Evolutionary conservation across 2,329 filamentous ascomycete genomes (phyloP).

Genomic region (Neodidymelliopsis sp.): DNA sequence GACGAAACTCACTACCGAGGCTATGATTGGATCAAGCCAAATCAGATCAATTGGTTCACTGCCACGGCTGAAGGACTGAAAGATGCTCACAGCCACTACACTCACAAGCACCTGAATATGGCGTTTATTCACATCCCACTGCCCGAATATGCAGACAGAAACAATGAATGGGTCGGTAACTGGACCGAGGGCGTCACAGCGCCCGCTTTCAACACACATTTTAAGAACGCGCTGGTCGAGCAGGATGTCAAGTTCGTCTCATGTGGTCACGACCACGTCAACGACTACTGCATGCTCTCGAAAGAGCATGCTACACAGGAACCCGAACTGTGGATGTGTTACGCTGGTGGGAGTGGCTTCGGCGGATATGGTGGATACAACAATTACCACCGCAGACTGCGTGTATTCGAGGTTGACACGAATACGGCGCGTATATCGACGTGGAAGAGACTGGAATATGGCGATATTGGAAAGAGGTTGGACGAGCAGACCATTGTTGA

Average conservation of each 20-base stretch:
- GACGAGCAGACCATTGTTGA: slow-evolving; percentile 70
- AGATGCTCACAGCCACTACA: slow-evolving; percentile 78
- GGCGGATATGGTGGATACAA: slow-evolving; percentile 94
- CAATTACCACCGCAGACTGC: slow-evolving; percentile 80
- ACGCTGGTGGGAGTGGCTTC: slow-evolving; percentile 89
- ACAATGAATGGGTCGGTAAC: slow-evolving; percentile 69
- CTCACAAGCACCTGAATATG: slow-evolving; percentile 91
- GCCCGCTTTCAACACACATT: slow-evolving; percentile 88
- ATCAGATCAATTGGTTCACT: slow-evolving; percentile 94
- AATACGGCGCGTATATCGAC: slow-evolving; percentile 88
- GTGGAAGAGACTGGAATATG: slow-evolving; percentile 86
- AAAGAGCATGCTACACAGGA: slow-evolving; percentile 54
- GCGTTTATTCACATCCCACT: slow-evolving; percentile 98
- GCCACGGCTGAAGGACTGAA: slow-evolving; percentile 75
- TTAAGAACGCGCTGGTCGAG: slow-evolving; percentile 86
- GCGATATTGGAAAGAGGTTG: slow-evolving; percentile 59
- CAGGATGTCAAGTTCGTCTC: slow-evolving; percentile 87
- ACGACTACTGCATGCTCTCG: slow-evolving; percentile 87
- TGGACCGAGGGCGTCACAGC: slow-evolving; percentile 88
- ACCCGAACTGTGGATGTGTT: slow-evolving; percentile 92
- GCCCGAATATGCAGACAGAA: slow-evolving; percentile 78
- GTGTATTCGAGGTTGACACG: slow-evolving; percentile 92
- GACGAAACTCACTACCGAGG: slow-evolving; percentile 88
- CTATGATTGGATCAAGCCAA: slow-evolving; percentile 96
- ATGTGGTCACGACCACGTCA: slow-evolving; percentile 95